Conservation (phyloP, 306 rosid genomes). For the Cucumis melo region DNA sequence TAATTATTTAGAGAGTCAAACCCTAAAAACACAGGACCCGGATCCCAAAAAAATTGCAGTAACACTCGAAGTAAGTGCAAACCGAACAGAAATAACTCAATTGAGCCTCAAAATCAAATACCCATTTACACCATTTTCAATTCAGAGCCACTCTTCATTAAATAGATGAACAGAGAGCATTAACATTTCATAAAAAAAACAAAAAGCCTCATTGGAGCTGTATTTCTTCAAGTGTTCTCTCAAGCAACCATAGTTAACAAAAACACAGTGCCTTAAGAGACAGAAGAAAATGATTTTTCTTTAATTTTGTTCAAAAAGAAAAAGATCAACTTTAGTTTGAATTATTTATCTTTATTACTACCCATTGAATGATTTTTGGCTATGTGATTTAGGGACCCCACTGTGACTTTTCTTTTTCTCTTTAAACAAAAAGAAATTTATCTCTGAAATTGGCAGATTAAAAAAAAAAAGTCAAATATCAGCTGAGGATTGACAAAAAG, state of each 20-base stretch:
- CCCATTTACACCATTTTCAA: neutral
- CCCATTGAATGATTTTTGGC: neutral
- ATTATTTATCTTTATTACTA: neutral
- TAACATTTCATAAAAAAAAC: neutral
- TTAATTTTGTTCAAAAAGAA: neutral
- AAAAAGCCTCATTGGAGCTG: neutral
- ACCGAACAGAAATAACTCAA: neutral
- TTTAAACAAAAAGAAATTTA: neutral
- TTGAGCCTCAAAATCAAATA: neutral
- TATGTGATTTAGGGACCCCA: neutral
- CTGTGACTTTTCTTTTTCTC: neutral
- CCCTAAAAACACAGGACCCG: conserved; percentile 36
- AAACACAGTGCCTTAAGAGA: neutral
- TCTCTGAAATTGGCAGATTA: conserved; percentile 1
- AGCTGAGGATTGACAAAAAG: conserved; percentile 38
- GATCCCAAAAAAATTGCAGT: conserved; percentile 47
- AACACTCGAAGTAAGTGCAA: neutral
- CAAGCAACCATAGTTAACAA: neutral
- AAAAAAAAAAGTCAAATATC: conserved; percentile 42
- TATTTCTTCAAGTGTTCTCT: neutral
- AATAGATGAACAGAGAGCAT: neutral
- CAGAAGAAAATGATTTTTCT: neutral
- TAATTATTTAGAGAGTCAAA: neutral
- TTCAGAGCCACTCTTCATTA: neutral
- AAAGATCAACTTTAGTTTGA: neutral